Base-by-base conservation (phyloP, 2,329 filamentous ascomycete genomes). In the Dothidotthia symphoricarpi region DNA sequence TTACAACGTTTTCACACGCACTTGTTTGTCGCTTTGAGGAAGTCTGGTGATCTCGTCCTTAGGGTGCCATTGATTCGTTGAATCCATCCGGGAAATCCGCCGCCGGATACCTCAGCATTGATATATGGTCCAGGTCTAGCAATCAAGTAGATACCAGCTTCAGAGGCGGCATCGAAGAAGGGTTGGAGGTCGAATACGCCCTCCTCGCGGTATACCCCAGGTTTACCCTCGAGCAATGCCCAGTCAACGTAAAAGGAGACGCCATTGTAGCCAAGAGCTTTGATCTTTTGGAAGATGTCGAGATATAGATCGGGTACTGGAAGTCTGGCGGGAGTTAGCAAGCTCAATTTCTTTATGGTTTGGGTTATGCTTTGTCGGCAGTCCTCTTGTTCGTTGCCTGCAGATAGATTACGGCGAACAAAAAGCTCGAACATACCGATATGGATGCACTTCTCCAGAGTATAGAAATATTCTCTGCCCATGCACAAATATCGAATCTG, bases 281-380 rank as follows among this genome's bases (percentile, higher is more conserved):
- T 89, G 63, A 91, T 80, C 67, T 94, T 94, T 55, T 93, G 83
- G 52, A 94, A 84, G 2, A 91, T 60, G 49, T 91, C 87, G 7
- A 86, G 71, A 71, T 82, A 83, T 4, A 85, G 69, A 31, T 72
- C 70, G 3, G 79, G 74, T 1, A 84, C 80, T 1, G 81, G 80
- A 1, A 84, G 66, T 50, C 78, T 75, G 35, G 29, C 2, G 11
- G 6, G 11, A 17, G 26, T 57, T 13, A 55, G 42, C 30, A 7
- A 25, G 24, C 24, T 7, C 24, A 25, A n/a, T n/a, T n/a, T n/a
- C n/a, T n/a, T n/a, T n/a, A n/a, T n/a, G n/a, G n/a, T n/a, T n/a
- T n/a, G n/a, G n/a, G n/a, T n/a, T n/a, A n/a, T n/a, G n/a, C n/a
- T n/a, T n/a, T n/a, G n/a, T n/a, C n/a, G n/a, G n/a, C n/a, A n/a